phyloP scores from a whole-genome alignment of 345 rosid species.

The Reutealis trisperma region DNA sequence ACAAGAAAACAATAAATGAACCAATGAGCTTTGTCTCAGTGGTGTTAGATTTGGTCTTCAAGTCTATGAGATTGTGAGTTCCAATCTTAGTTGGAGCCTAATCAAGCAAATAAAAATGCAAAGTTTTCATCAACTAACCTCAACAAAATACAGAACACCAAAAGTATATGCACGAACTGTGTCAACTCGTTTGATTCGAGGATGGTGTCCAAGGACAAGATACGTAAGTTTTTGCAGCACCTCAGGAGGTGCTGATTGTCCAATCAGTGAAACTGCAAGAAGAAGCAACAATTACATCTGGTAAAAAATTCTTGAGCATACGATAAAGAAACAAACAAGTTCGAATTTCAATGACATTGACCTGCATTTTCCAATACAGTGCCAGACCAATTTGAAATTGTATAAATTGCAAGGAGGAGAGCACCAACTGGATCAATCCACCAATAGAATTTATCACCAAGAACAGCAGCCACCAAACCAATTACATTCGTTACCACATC shows the following conservation, averaged over 20 bases:
- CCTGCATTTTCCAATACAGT: conserved; percentile 93
- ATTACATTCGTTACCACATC: conserved; percentile 84
- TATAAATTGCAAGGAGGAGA: conserved; percentile 72
- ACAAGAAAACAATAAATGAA: too few species aligned
- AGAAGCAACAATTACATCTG: conserved; percentile 3
- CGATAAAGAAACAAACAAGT: neutral
- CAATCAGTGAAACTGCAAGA: conserved; percentile 68
- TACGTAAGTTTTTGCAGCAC: conserved; percentile 76
- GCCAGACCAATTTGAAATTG: conserved; percentile 78
- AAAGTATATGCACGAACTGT: conserved; percentile 89
- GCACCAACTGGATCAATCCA: conserved; percentile 94
- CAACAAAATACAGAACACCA: conserved; percentile 89
- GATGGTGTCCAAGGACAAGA: conserved; percentile 58
- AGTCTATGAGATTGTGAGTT: too few species aligned
- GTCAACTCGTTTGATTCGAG: conserved; percentile 64
- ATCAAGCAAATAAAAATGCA: too few species aligned
- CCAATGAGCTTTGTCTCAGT: too few species aligned
- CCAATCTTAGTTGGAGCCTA: too few species aligned
- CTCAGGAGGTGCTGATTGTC: conserved; percentile 85
- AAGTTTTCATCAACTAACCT: conserved; percentile 44
- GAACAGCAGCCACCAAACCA: conserved; percentile 78
- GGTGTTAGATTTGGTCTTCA: too few species aligned
- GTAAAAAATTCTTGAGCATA: neutral
- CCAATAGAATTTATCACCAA: conserved; percentile 72
- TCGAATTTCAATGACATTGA: conserved; percentile 5